A percentile compares a stretch with the other conserved stretches of the same genome.
phyloP scores from a whole-genome alignment of 805 yeast genomes.

The Kluyveromyces starmeri region DNA sequence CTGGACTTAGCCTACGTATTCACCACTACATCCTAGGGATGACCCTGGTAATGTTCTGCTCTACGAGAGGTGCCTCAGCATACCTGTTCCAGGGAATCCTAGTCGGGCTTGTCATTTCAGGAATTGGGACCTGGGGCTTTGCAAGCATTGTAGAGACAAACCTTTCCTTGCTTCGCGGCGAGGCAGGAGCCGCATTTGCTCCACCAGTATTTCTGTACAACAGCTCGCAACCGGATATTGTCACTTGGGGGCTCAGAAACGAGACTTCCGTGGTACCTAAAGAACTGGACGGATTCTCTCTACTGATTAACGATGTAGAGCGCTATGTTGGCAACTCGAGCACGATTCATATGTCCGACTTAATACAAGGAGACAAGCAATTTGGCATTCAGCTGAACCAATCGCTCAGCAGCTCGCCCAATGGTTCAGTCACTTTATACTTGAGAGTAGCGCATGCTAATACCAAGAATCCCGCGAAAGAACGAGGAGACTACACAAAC shows the following conservation, averaged over 20 bases:
- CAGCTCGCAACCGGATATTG: conserved; percentile 10
- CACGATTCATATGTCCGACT: conserved; percentile 34
- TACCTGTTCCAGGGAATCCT: conserved; percentile 76
- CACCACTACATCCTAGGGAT: conserved; percentile 80
- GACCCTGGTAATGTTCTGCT: conserved; percentile 73
- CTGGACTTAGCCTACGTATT: conserved; percentile 64
- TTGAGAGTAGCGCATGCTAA: conserved; percentile 49
- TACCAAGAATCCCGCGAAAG: conserved; percentile 29
- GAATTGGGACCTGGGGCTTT: conserved; percentile 88
- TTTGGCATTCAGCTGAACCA: conserved; percentile 13
- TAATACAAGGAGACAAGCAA: conserved; percentile 25
- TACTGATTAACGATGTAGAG: conserved; percentile 74
- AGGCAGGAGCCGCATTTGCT: conserved; percentile 43
- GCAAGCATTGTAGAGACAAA: conserved; percentile 82
- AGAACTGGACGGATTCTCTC: conserved; percentile 43
- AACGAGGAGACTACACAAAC: conserved; percentile 53
- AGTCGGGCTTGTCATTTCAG: conserved; percentile 72
- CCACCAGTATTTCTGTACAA: conserved; percentile 41
- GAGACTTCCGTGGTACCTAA: conserved; percentile 12
- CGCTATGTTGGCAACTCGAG: conserved; percentile 49
- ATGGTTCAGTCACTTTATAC: conserved; percentile 33
- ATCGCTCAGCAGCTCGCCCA: conserved; percentile 27
- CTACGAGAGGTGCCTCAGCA: conserved; percentile 62
- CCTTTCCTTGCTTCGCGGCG: conserved; percentile 57
- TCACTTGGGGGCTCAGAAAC: conserved; percentile 25